A percentile compares a stretch with the other conserved stretches of the same genome.
These are phyloP conservation scores for Epichloe brachyelytri DNA, from an alignment of 2,329 filamentous ascomycete genomes.

Conservation along the genomic window DNA sequence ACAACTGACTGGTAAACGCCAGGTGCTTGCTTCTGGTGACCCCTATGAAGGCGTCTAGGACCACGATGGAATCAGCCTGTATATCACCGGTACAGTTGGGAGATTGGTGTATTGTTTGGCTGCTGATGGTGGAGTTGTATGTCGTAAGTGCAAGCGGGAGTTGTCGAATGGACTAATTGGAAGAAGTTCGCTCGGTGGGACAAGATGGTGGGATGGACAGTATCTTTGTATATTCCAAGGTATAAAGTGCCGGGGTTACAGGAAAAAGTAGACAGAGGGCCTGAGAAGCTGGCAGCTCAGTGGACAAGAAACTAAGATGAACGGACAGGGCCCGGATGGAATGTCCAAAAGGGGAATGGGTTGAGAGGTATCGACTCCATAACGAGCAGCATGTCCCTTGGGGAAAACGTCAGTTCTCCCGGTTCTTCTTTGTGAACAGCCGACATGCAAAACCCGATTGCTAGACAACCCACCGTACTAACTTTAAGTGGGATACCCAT, in stretches of 20 bases:
- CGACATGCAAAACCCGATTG: background rate
- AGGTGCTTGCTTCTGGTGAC: background rate
- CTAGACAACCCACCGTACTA: background rate
- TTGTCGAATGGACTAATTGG: background rate
- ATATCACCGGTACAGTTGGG: background rate
- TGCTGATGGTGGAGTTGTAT: background rate
- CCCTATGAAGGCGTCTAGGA: background rate
- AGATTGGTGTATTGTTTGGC: background rate
- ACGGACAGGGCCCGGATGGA: constrained; percentile 23
- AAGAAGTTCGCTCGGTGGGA: background rate
- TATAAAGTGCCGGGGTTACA: constrained; percentile 13
- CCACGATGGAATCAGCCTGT: background rate
- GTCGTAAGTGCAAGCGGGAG: background rate
- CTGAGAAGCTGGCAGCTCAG: constrained; percentile 5
- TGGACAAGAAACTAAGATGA: constrained; percentile 12
- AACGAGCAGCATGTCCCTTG: constrained; percentile 6
- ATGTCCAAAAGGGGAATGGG: constrained; percentile 26
- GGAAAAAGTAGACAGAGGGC: constrained; percentile 8
- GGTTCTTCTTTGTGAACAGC: constrained; percentile 1
- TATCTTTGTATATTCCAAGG: constrained; percentile 17
- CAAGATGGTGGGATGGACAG: constrained; percentile 6
- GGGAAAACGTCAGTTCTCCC: constrained; percentile 3
- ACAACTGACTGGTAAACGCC: background rate
- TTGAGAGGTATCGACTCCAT: constrained; percentile 18
- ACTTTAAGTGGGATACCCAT: background rate